These are phyloP conservation scores for Chlorella sp. DNA, from an alignment of 139 green algal species.

Conservation along the genomic window DNA sequence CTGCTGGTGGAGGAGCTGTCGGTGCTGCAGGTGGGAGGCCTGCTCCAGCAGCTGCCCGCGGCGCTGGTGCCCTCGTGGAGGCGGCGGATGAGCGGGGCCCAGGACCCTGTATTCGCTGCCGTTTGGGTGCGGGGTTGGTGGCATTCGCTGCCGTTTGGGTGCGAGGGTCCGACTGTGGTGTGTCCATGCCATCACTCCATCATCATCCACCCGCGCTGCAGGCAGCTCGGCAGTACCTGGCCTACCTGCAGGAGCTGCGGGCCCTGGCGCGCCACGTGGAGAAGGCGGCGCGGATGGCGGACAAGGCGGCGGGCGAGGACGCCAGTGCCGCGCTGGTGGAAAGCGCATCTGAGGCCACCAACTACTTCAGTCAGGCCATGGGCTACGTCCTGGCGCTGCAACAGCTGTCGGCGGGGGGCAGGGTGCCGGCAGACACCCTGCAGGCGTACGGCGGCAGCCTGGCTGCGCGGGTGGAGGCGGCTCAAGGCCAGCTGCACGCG, in stretches of 20 bases:
- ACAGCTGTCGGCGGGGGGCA: constrained; percentile 25
- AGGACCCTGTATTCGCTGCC: too few species aligned
- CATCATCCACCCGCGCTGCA: too few species aligned
- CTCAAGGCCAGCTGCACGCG: background rate
- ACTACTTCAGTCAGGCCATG: constrained; percentile 29
- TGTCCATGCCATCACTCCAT: too few species aligned
- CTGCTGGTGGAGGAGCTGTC: constrained; percentile 53
- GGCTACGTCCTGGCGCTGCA: constrained; percentile 29
- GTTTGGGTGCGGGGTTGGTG: too few species aligned
- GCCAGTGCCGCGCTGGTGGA: background rate
- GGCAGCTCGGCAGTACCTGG: constrained; percentile 12
- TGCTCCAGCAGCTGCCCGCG: too few species aligned
- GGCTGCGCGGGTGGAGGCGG: background rate
- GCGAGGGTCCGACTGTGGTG: too few species aligned
- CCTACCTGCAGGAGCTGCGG: constrained; percentile 37
- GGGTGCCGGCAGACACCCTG: constrained; percentile 1
- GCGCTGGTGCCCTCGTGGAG: too few species aligned
- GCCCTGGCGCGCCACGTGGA: constrained; percentile 36
- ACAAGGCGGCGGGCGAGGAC: background rate
- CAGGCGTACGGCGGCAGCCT: background rate
- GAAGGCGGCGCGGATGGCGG: constrained; percentile 1
- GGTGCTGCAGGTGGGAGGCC: too few species aligned
- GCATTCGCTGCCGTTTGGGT: too few species aligned
- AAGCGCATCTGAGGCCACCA: background rate
- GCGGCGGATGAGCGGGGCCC: too few species aligned